Evolutionary conservation across 2,329 filamentous ascomycete genomes (phyloP).

Genomic region (Zymoseptoria crescenta): DNA sequence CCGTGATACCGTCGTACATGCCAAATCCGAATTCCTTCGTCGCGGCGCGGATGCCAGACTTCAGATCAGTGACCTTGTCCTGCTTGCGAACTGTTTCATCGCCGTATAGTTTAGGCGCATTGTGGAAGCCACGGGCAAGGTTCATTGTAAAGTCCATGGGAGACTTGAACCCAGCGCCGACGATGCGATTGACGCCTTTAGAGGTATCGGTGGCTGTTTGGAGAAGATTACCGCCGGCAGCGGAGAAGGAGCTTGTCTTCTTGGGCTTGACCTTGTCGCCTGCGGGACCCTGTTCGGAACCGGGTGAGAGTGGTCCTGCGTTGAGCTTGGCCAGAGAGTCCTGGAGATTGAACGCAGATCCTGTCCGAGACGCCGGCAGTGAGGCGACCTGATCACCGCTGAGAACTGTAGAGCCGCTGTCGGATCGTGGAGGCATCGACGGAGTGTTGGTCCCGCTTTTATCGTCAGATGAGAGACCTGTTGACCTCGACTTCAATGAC

Average conservation of each 20-base stretch:
- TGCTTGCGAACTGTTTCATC: conserved; percentile 72
- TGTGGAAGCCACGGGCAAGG: conserved; percentile 78
- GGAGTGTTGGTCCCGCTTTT: background rate
- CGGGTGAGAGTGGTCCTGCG: conserved; percentile 15
- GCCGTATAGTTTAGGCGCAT: conserved; percentile 76
- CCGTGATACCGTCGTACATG: conserved; percentile 67
- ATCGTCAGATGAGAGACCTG: conserved; percentile 5
- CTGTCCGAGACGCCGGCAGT: conserved; percentile 15
- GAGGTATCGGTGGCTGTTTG: conserved; percentile 26
- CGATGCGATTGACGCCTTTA: conserved; percentile 31
- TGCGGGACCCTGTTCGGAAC: conserved; percentile 2
- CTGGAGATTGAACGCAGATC: conserved; percentile 26
- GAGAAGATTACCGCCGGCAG: conserved; percentile 13
- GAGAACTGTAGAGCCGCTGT: conserved; percentile 5
- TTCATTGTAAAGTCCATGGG: conserved; percentile 82
- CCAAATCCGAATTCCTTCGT: conserved; percentile 61
- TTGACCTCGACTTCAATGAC: conserved; percentile 8
- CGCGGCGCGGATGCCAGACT: conserved; percentile 68
- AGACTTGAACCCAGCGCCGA: conserved; percentile 50
- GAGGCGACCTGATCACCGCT: conserved; percentile 6
- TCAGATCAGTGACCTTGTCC: conserved; percentile 70
- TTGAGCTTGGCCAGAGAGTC: conserved; percentile 24
- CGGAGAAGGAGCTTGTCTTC: conserved; percentile 4
- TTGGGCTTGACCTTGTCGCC: conserved; percentile 7
- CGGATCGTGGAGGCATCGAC: conserved; percentile 9